Evolutionary conservation across 768 basidiomycete species (phyloP).

Genomic region (Pilatotrama ljubarskyi): DNA sequence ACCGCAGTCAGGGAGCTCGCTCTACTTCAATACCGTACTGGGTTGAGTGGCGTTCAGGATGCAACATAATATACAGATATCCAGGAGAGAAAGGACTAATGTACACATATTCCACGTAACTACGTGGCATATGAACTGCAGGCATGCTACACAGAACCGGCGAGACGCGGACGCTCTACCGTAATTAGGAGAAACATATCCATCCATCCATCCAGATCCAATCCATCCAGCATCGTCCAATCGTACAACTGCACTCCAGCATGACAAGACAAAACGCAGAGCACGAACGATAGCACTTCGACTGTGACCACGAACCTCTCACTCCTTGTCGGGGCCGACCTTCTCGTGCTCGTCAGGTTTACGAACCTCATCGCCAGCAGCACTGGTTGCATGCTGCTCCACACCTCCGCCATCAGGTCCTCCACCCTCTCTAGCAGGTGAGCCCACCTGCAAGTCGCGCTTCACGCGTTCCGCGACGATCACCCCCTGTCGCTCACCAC

Average conservation of each 20-base stretch:
- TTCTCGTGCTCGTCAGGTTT: constrained; percentile 39
- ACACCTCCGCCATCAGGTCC: background rate
- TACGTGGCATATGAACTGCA: background rate
- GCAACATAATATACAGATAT: too few relatives aligned
- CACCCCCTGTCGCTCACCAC: constrained; percentile 40
- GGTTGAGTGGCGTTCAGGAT: too few relatives aligned
- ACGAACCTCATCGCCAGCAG: constrained; percentile 22
- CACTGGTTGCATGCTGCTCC: background rate
- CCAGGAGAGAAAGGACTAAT: too few relatives aligned
- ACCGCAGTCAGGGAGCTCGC: too few relatives aligned
- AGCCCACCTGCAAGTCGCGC: constrained; percentile 4
- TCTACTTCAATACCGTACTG: too few relatives aligned
- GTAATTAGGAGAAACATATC: background rate
- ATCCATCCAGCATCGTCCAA: background rate
- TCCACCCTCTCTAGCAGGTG: background rate
- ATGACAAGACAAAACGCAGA: background rate
- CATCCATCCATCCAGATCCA: background rate
- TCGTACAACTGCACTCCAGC: background rate
- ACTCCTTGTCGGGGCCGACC: constrained; percentile 35
- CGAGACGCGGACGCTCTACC: background rate
- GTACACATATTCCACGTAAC: too few relatives aligned
- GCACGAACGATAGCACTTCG: background rate
- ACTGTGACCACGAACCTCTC: background rate
- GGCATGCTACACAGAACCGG: background rate
- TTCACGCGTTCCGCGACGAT: constrained; percentile 54